Evolutionary conservation across 1,284 basidiomycete species (phyloP).

Genomic region (Austroboletus olivaceoglutinosus): DNA sequence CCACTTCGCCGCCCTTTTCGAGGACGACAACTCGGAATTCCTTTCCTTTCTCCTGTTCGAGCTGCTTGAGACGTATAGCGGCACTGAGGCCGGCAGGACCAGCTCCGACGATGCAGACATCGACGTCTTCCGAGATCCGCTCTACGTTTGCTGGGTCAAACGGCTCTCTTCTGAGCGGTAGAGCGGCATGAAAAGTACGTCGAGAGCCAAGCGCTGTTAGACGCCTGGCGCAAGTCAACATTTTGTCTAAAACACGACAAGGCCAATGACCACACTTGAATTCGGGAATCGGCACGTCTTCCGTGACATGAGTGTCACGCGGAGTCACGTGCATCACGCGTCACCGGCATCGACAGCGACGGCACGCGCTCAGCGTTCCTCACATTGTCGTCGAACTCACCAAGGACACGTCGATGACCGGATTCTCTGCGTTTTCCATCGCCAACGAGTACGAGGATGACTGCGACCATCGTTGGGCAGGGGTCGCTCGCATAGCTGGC

Average conservation of each 20-base stretch:
- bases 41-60: slow-evolving; percentile 76
- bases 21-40: slow-evolving; percentile 91
- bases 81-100: slow-evolving; percentile 95
- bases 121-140: slow-evolving; percentile 83
- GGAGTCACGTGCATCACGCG: not conserved
- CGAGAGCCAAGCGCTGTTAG: slow-evolving; percentile 1
- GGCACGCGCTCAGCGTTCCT: not conserved
- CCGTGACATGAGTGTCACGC: not conserved
- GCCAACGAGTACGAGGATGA: slow-evolving; percentile 36
- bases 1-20: slow-evolving; percentile 93
- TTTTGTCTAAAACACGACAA: not conserved
- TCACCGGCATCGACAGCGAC: not conserved
- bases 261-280: not conserved
- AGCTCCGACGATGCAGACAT: slow-evolving; percentile 96
- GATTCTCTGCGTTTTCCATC: slow-evolving; percentile 42
- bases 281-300: too few relatives aligned
- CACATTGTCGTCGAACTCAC: not conserved
- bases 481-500: slow-evolving; percentile 55
- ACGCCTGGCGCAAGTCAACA: slow-evolving; percentile 9
- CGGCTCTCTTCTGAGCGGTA: slow-evolving; percentile 32
- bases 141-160: slow-evolving; percentile 60
- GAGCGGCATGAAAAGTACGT: slow-evolving; percentile 34
- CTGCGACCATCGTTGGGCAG: slow-evolving; percentile 46
- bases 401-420: slow-evolving; percentile 40
- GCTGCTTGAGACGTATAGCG: slow-evolving; percentile 95